Base-by-base conservation (phyloP, 768 basidiomycete genomes). In the Tricholoma sp. region DNA sequence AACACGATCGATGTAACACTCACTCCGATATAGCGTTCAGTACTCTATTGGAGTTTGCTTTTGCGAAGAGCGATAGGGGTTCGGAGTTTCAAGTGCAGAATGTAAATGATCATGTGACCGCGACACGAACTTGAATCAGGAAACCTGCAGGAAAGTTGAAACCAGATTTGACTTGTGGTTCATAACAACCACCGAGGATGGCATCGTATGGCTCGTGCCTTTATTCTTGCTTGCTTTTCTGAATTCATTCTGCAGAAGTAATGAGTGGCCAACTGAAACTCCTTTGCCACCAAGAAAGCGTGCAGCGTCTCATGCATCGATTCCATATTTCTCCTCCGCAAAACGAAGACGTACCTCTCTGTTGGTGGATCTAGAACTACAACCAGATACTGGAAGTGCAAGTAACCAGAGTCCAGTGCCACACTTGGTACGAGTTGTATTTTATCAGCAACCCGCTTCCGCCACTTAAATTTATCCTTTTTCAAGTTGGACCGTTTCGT, bases 401-500 rank as follows among this genome's bases (percentile, higher is more conserved):
- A 59, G 41, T 55, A 51, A 60, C 31, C 24, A 60, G 10, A 51
- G 62, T 18, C 52, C 59, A 31, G 50, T 57, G 35, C 53, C 57
- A 18, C 27, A 50, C 18, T 61, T 60, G n/a, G 65, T 66, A 47
- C 49, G 65, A 57, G 21, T 31, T 19, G 39, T 32, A 10, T 41
- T 18, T 18, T 12, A 12, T n/a, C 6, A 19, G 21, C 37, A 9
- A 11, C 10, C 7, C 11, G 19, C 14, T 11, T 32, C 21, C 41
- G 22, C 10, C 41, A 50, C 45, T 41, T 11, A 18, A 21, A 35
- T 31, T 16, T 5, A 55, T n/a, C 45, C 18, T n/a, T 50, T 32
- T 16, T 41, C 41, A 50, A 86, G 85, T 75, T 79, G 39, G 85
- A 87, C 61, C 76, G 86, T 46, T 88, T 87, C 65, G 77, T 87